These are phyloP conservation scores for Microstegium vimineum DNA, from an alignment of 176 grass and related monocot genomes.

Conservation along the genomic window DNA sequence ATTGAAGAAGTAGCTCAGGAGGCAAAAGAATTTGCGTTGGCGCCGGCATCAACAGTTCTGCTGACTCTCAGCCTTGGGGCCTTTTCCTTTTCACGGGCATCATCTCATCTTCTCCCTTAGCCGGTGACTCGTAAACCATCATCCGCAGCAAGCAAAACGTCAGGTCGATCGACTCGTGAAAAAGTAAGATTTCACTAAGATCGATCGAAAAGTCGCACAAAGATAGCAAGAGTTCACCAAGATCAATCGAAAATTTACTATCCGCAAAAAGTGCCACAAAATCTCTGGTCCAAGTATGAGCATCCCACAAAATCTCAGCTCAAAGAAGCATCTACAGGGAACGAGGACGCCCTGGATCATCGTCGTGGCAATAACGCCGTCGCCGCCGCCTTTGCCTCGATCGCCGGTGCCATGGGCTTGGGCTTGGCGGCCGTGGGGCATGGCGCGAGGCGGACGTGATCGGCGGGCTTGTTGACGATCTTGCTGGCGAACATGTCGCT, in stretches of 20 bases:
- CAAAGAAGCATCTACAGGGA: background rate
- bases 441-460: background rate
- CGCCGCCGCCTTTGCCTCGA: background rate
- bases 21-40: background rate
- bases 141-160: background rate
- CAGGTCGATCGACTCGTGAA: background rate
- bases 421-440: background rate
- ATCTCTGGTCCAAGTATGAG: background rate
- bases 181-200: background rate
- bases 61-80: background rate
- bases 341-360: background rate
- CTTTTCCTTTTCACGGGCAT: background rate
- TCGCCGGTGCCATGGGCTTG: background rate
- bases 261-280: background rate
- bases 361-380: background rate
- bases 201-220: background rate
- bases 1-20: too few relatives aligned
- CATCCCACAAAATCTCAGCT: background rate
- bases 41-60: background rate
- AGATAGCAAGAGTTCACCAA: background rate
- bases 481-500: slow-evolving; percentile 30
- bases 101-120: background rate
- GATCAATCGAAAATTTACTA: too few relatives aligned
- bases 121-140: background rate
- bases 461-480: slow-evolving; percentile 1